Evolutionary conservation across 208 protist genomes (phyloP), one percentile per base, ranked within the genome.

Genomic region (Trypanosoma cruzi): DNA sequence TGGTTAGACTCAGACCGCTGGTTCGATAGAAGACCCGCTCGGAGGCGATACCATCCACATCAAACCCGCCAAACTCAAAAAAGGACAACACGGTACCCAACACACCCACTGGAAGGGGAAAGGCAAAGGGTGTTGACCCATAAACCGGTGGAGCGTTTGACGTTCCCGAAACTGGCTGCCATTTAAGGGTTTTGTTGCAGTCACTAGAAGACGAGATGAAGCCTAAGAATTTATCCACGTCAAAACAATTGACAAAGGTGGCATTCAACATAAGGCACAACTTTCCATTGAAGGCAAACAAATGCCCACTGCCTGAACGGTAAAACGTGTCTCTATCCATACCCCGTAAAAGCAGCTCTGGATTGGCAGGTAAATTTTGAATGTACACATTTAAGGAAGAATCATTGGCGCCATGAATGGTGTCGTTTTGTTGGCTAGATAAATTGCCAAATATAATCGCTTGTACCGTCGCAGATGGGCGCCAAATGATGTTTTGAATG

Each of bases 41-140:
- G 1, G 62, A 65, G 10, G 28, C 44, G 1, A 22, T 46, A 1
- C 48, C 53, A 42, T 50, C 20, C 31, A 6, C 37, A 53, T 55
- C 22, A 36, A 75, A 75, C 26, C 70, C 70, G 63, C 70, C 70
- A 44, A 75, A 34, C 32, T 48, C 55, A 32, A 75, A 69, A 18
- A 75, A 52, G 14, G 57, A 22, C 6, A 75, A 29, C 22, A 53
- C 34, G 6, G 31, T 29, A 28, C 61, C 70, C 6, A 69, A 37
- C 13, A 75, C 24, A 29, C 61, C 70, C 48, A 31, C 61, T 22
- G 70, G 24, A 52, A 75, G 18, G 26, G 56, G 20, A 42, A 75
- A 69, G 4, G 62, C 56, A 52, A 69, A 75, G 5, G 46, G 44
- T 22, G 56, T 65, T 7, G 52, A 64, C 13, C 44, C 20, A 7